These are phyloP conservation scores for Lactarius psammicola DNA, from an alignment of 768 basidiomycete species.

Conservation along the genomic window DNA sequence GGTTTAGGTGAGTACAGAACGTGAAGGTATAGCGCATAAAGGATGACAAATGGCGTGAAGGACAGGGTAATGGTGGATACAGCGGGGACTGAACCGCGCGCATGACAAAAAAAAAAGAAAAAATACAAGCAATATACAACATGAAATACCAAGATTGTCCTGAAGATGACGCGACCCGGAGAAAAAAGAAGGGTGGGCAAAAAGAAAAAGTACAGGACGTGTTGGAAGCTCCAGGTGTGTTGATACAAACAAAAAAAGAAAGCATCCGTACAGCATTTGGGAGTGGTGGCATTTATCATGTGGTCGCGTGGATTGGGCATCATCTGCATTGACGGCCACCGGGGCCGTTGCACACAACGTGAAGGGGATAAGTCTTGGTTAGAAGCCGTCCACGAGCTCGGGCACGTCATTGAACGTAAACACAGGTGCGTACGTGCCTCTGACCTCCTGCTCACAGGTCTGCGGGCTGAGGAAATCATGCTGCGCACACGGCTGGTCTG, in stretches of 20 bases:
- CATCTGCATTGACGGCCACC: conserved; percentile 18
- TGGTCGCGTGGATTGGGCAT: conserved; percentile 11
- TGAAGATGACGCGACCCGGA: conserved; percentile 20
- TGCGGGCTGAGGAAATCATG: conserved; percentile 14
- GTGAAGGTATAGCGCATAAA: conserved; percentile 24
- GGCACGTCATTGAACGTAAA: conserved; percentile 26
- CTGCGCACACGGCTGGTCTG: conserved; percentile 15
- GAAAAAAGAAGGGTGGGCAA: conserved; percentile 13
- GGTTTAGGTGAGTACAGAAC: conserved; percentile 22
- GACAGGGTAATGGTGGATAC: conserved; percentile 22
- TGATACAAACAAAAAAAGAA: conserved; percentile 18
- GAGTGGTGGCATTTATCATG: conserved; percentile 8
- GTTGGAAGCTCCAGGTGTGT: conserved; percentile 19
- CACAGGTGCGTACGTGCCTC: conserved; percentile 21
- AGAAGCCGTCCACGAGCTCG: conserved; percentile 24
- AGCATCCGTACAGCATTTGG: conserved; percentile 22
- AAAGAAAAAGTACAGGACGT: conserved; percentile 20
- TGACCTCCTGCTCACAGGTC: conserved; percentile 12
- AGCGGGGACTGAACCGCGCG: conserved; percentile 25
- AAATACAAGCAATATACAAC: conserved; percentile 28
- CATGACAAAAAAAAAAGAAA: conserved; percentile 24
- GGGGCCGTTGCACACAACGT: conserved; percentile 13
- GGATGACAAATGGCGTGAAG: conserved; percentile 14
- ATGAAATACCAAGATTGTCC: conserved; percentile 22
- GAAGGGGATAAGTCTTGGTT: background rate